A percentile compares a stretch with the other conserved stretches of the same genome.
Conservation (phyloP, 2,329 filamentous ascomycete species). For the Lecanicillium sp. region DNA sequence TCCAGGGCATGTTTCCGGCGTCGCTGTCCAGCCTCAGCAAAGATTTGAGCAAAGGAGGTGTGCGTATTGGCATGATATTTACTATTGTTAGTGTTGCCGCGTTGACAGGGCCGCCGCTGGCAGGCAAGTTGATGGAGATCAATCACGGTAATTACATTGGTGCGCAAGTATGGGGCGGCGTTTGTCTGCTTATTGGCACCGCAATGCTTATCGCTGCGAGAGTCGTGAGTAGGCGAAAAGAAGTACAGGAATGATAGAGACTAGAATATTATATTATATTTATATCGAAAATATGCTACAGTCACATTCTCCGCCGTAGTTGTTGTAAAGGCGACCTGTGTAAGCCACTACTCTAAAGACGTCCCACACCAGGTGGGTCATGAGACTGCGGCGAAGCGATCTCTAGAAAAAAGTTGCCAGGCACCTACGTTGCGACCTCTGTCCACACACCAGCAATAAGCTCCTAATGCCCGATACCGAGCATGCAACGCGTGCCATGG, state of each 20-base stretch:
- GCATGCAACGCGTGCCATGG: conserved; percentile 27
- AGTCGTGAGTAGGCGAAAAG: conserved; percentile 19
- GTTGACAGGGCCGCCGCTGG: conserved; percentile 47
- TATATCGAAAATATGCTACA: too few species aligned
- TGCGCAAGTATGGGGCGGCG: conserved; percentile 44
- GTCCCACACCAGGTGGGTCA: too few species aligned
- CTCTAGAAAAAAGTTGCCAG: too few species aligned
- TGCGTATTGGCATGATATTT: conserved; percentile 53
- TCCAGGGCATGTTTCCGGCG: conserved; percentile 61
- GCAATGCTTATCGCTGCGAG: conserved; percentile 32
- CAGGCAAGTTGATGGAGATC: conserved; percentile 40
- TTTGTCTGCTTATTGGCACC: conserved; percentile 34
- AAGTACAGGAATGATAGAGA: conserved; percentile 6
- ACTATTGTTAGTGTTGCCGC: conserved; percentile 47
- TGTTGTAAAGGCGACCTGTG: too few species aligned
- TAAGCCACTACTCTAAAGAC: too few species aligned
- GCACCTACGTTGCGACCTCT: too few species aligned
- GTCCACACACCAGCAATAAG: too few species aligned
- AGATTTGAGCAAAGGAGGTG: conserved; percentile 46
- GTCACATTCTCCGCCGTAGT: too few species aligned
- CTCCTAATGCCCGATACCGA: too few species aligned
- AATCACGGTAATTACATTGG: conserved; percentile 36
- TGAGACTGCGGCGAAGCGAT: too few species aligned
- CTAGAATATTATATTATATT: too few species aligned
- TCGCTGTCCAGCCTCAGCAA: conserved; percentile 35